Evolutionary conservation across 441 rosid species (phyloP).

Genomic region (Gossypium gossypioides): DNA sequence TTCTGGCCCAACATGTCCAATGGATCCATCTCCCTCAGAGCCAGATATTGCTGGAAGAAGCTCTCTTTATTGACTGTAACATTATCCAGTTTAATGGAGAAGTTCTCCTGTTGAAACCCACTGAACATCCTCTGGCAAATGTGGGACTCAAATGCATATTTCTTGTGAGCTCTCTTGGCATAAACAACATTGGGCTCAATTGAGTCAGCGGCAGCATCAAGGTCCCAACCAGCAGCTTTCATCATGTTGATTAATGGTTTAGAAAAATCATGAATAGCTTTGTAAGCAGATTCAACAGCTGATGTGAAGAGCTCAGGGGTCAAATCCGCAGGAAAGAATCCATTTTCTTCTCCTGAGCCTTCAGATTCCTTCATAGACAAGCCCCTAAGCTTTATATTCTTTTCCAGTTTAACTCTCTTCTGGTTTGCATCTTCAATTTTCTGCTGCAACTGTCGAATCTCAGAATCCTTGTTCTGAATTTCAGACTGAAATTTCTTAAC

Average conservation of each 20-base stretch:
- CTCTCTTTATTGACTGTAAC: constrained; percentile 40
- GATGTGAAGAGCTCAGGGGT: constrained; percentile 59
- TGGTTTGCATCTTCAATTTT: constrained; percentile 79
- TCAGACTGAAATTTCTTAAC: constrained; percentile 94
- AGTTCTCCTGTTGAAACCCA: constrained; percentile 73
- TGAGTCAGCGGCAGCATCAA: constrained; percentile 83
- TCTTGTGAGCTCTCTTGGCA: constrained; percentile 90
- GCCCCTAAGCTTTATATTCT: constrained; percentile 88
- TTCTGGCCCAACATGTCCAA: constrained; percentile 65
- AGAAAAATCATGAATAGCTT: constrained; percentile 85
- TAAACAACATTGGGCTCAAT: constrained; percentile 76
- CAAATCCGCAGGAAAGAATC: constrained; percentile 48
- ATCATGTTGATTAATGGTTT: constrained; percentile 91
- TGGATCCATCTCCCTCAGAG: constrained; percentile 72
- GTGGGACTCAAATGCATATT: constrained; percentile 84
- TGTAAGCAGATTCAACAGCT: constrained; percentile 61
- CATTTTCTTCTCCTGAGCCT: constrained; percentile 41
- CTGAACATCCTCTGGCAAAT: constrained; percentile 84
- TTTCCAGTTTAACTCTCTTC: constrained; percentile 69
- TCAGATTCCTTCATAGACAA: constrained; percentile 63
- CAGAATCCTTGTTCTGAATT: constrained; percentile 89
- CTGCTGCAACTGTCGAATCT: constrained; percentile 63
- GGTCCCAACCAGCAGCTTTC: constrained; percentile 98
- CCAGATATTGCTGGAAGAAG: constrained; percentile 71
- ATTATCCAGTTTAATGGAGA: constrained; percentile 41